Conservation (phyloP, 495 filamentous ascomycete species). For the Aspergillus carlsbadensis region DNA sequence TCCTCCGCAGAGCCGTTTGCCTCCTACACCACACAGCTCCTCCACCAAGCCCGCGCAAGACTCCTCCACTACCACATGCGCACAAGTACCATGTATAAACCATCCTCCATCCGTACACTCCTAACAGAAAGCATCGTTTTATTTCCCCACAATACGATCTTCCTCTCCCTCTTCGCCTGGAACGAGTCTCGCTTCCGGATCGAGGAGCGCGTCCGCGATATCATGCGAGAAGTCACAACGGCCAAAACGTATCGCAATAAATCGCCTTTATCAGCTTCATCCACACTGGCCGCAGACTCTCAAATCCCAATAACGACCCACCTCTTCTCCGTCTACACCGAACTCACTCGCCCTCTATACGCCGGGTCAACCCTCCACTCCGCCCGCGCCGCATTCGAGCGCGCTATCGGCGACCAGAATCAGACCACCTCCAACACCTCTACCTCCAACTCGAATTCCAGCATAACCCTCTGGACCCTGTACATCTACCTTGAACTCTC, state of each 20-base stretch:
- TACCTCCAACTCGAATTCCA: slow-evolving; percentile 39
- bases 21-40: slow-evolving; percentile 45
- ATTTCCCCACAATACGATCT: slow-evolving; percentile 78
- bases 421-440: slow-evolving; percentile 31
- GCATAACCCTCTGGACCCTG: slow-evolving; percentile 61
- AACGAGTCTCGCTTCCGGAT: slow-evolving; percentile 66
- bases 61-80: slow-evolving; percentile 67
- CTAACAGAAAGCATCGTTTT: slow-evolving; percentile 56
- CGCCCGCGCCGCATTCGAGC: slow-evolving; percentile 67
- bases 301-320: slow-evolving; percentile 51
- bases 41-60: slow-evolving; percentile 65
- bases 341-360: slow-evolving; percentile 47
- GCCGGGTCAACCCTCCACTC: slow-evolving; percentile 58
- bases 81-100: slow-evolving; percentile 58
- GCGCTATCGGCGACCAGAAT: slow-evolving; percentile 47
- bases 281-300: not conserved
- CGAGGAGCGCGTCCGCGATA: slow-evolving; percentile 66
- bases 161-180: slow-evolving; percentile 70
- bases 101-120: slow-evolving; percentile 57
- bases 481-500: slow-evolving; percentile 61
- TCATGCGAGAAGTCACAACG: slow-evolving; percentile 47
- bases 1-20: slow-evolving; percentile 31
- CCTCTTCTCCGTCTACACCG: slow-evolving; percentile 66
- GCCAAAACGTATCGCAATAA: slow-evolving; percentile 19
- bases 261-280: slow-evolving; percentile 15